Conservation (phyloP, 176 grass and related monocot species). For the Bolboschoenus planiculmis region DNA sequence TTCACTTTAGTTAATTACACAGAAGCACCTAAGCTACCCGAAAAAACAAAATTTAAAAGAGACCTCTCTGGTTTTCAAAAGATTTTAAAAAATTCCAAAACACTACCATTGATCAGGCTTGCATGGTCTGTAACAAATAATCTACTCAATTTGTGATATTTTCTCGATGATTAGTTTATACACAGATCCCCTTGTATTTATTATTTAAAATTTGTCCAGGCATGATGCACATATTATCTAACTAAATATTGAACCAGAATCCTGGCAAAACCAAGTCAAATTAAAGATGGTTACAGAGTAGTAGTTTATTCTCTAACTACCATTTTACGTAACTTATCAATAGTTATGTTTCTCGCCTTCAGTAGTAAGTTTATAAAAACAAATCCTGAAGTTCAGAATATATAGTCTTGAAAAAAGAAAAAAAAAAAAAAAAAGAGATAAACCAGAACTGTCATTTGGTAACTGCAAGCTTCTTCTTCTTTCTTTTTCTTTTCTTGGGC, state of each 20-base stretch:
- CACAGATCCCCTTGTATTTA: background rate
- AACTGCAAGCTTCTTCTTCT: background rate
- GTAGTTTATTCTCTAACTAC: background rate
- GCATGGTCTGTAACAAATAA: background rate
- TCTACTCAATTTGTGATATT: background rate
- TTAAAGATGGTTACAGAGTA: background rate
- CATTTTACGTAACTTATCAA: background rate
- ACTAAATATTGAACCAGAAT: background rate
- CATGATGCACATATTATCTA: background rate
- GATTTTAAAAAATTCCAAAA: background rate
- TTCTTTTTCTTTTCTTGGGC: background rate
- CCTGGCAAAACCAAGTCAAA: background rate
- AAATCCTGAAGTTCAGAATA: background rate
- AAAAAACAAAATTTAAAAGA: background rate
- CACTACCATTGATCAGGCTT: background rate
- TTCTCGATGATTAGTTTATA: background rate
- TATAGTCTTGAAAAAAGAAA: too few species aligned
- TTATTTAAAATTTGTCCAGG: background rate
- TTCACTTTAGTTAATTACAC: constrained; percentile 19
- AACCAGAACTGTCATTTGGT: background rate
- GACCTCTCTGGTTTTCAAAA: background rate
- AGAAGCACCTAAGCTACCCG: background rate
- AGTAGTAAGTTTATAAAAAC: background rate
- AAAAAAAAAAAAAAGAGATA: too few species aligned
- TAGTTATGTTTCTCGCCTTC: background rate